phyloP scores from a whole-genome alignment of 768 basidiomycete species.

The Dioszegia crocea region DNA sequence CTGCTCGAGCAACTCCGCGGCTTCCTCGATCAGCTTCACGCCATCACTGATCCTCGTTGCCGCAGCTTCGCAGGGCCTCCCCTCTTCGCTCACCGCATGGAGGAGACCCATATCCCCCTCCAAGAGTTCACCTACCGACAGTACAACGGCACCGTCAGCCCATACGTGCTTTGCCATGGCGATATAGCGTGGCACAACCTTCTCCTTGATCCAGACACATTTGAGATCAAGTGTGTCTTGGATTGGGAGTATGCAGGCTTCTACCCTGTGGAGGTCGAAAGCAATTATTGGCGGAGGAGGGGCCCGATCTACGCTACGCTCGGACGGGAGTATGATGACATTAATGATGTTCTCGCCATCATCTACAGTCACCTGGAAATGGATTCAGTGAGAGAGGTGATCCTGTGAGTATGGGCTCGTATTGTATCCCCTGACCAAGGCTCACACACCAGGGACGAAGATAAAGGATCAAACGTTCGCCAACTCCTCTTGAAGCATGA shows the following conservation, averaged over 20 bases:
- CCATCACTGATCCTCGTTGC: neutral
- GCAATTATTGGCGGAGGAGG: slow-evolving; percentile 11
- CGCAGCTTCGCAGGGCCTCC: neutral
- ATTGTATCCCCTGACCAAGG: too few relatives aligned
- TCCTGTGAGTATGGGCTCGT: too few relatives aligned
- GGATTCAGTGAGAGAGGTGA: too few relatives aligned
- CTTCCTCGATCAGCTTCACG: neutral
- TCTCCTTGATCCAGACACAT: slow-evolving; percentile 10
- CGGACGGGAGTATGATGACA: neutral
- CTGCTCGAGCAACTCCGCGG: neutral
- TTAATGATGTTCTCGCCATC: neutral
- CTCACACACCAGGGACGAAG: too few relatives aligned
- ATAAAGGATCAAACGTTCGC: too few relatives aligned
- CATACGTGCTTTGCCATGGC: slow-evolving; percentile 20
- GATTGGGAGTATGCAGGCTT: slow-evolving; percentile 27
- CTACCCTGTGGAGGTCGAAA: slow-evolving; percentile 11
- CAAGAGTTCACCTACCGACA: neutral
- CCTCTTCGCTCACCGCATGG: neutral
- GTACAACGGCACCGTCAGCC: neutral
- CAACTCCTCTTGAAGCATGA: too few relatives aligned
- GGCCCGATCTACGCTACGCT: neutral
- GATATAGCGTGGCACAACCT: slow-evolving; percentile 14
- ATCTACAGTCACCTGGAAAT: neutral
- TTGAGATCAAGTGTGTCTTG: slow-evolving; percentile 8
- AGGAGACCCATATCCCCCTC: neutral